Conservation (phyloP, 225 moss, liverwort and hornwort species). For the Takakia lepidozioides region DNA sequence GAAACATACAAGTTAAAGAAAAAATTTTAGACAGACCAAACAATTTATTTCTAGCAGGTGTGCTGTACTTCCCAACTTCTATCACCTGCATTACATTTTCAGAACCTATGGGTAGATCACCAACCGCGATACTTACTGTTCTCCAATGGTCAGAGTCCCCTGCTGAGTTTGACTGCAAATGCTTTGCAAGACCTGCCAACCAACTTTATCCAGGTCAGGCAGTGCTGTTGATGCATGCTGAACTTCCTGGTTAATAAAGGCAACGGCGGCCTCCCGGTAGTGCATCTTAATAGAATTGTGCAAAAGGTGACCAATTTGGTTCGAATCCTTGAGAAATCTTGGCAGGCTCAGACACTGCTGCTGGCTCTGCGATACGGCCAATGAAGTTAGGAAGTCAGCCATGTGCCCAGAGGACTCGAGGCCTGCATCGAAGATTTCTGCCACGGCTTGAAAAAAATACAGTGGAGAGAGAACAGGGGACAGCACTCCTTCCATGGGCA, state of each 20-base stretch:
- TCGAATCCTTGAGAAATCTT: slow-evolving; percentile 31
- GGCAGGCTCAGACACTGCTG: slow-evolving; percentile 26
- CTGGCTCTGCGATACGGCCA: slow-evolving; percentile 31
- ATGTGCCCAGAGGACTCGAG: slow-evolving; percentile 18
- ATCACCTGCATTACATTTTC: slow-evolving; percentile 7
- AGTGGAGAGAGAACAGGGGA: slow-evolving; percentile 16
- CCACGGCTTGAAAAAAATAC: slow-evolving; percentile 23
- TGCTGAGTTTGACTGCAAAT: slow-evolving; percentile 17
- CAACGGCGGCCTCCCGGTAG: slow-evolving; percentile 22
- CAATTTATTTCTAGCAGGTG: slow-evolving; percentile 5
- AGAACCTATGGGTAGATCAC: neutral
- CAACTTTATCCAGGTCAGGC: slow-evolving; percentile 24
- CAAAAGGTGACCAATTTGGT: slow-evolving; percentile 23
- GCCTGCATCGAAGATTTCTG: slow-evolving; percentile 23
- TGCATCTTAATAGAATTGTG: slow-evolving; percentile 37
- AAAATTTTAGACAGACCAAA: too few species aligned
- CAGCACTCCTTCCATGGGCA: slow-evolving; percentile 13
- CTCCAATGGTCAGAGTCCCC: slow-evolving; percentile 15
- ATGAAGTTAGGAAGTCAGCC: slow-evolving; percentile 22
- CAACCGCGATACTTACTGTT: slow-evolving; percentile 16
- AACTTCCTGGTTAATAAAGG: slow-evolving; percentile 27
- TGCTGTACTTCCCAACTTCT: slow-evolving; percentile 10
- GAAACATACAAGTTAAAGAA: neutral
- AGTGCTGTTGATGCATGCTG: slow-evolving; percentile 25
- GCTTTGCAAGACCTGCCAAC: slow-evolving; percentile 23